phyloP scores from a whole-genome alignment of 352 stramenopile genomes.

The Achlya hypogyna region DNA sequence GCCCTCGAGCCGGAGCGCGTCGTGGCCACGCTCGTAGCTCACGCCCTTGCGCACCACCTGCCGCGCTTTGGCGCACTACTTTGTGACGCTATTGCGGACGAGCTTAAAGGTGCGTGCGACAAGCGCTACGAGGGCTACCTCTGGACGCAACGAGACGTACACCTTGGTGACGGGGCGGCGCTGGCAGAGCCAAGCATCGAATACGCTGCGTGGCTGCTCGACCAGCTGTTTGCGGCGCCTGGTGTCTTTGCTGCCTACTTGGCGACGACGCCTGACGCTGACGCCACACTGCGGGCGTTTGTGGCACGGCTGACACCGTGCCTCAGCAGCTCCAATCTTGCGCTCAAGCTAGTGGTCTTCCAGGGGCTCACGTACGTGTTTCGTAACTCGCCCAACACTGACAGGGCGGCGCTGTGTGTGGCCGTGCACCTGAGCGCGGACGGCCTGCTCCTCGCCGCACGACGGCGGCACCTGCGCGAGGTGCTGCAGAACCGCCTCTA shows the following conservation, averaged over 20 bases:
- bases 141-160: conserved; percentile 70
- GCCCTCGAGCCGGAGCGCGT: neutral
- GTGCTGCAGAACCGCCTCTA: conserved; percentile 45
- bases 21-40: conserved; percentile 9
- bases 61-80: conserved; percentile 19
- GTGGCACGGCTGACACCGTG: conserved; percentile 21
- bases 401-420: neutral
- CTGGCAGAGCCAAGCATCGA: conserved; percentile 67
- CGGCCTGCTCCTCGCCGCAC: conserved; percentile 42
- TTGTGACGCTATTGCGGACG: conserved; percentile 17
- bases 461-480: conserved; percentile 42
- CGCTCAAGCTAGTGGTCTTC: conserved; percentile 50
- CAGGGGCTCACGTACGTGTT: conserved; percentile 43
- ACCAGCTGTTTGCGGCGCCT: conserved; percentile 29
- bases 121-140: conserved; percentile 49
- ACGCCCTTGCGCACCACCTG: neutral
- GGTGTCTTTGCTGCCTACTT: neutral
- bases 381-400: neutral
- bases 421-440: conserved; percentile 14
- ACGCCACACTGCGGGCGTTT: neutral
- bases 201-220: conserved; percentile 53
- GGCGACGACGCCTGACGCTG: neutral
- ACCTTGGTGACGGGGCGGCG: conserved; percentile 35
- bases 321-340: conserved; percentile 41
- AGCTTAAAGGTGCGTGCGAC: conserved; percentile 15